Conservation (phyloP, 2,329 filamentous ascomycete species). For the Mollisia scopiformis region DNA sequence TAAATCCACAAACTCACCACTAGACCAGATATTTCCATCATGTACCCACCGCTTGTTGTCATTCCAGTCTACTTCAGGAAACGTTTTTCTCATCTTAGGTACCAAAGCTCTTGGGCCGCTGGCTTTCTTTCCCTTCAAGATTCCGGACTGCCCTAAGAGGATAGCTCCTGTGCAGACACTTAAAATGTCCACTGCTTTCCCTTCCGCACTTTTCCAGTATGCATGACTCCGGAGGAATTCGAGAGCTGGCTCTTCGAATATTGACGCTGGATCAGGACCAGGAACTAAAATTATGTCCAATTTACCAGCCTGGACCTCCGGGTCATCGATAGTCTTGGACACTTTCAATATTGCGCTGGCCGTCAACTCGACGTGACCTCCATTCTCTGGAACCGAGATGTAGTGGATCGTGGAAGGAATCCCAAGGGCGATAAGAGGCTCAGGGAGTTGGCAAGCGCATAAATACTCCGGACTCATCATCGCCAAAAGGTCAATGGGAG, state of each 20-base stretch:
- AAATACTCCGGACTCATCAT: constrained; percentile 51
- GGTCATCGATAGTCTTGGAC: constrained; percentile 48
- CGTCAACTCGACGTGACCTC: constrained; percentile 45
- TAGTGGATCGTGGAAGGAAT: constrained; percentile 49
- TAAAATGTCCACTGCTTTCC: constrained; percentile 48
- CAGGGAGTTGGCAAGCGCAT: constrained; percentile 39
- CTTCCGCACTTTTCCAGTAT: constrained; percentile 23
- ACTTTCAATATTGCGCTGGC: constrained; percentile 42
- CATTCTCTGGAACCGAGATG: constrained; percentile 44
- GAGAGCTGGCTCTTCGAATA: constrained; percentile 39
- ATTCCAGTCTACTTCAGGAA: constrained; percentile 44
- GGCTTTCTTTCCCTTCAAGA: constrained; percentile 48
- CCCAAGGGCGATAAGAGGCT: constrained; percentile 43
- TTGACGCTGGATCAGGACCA: constrained; percentile 47
- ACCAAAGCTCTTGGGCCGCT: constrained; percentile 52
- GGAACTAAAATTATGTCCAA: constrained; percentile 56
- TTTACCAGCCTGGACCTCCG: constrained; percentile 51
- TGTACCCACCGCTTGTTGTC: constrained; percentile 54
- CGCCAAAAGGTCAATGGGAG: constrained; percentile 53
- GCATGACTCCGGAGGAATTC: constrained; percentile 49
- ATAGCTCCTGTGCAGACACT: constrained; percentile 55
- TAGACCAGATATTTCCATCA: constrained; percentile 58
- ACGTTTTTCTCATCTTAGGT: constrained; percentile 37
- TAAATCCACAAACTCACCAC: constrained; percentile 39
- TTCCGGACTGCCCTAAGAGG: constrained; percentile 51